These are phyloP conservation scores for Poa pratensis DNA, from an alignment of 176 grass and related monocot species.

Conservation along the genomic window DNA sequence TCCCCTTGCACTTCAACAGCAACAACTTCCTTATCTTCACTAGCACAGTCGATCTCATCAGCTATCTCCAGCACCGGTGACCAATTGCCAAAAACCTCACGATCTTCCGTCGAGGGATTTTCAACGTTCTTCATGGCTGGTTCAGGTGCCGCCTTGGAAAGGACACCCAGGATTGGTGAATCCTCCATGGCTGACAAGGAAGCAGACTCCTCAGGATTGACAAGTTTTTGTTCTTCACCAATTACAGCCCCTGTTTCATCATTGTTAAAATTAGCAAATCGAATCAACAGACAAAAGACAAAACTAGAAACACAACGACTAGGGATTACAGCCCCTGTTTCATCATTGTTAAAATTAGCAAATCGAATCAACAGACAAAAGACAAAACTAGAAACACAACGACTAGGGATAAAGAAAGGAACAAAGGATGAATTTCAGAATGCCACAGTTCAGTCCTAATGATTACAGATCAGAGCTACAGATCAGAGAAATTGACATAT, in stretches of 20 bases:
- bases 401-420: neutral
- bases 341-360: conserved; percentile 4
- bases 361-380: neutral
- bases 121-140: conserved; percentile 21
- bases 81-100: conserved; percentile 14
- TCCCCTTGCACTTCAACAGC: neutral
- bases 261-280: conserved; percentile 5
- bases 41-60: conserved; percentile 22
- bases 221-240: conserved; percentile 13
- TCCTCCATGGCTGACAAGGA: conserved; percentile 34
- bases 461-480: too few species aligned
- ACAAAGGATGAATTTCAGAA: neutral
- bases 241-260: conserved; percentile 13
- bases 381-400: neutral
- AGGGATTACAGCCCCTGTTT: conserved; percentile 13
- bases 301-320: neutral
- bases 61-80: conserved; percentile 31
- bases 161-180: conserved; percentile 60
- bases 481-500: neutral
- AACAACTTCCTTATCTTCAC: conserved; percentile 12
- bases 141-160: conserved; percentile 43
- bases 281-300: neutral
- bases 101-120: conserved; percentile 18
- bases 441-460: too few species aligned
- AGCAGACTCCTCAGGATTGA: conserved; percentile 35